Evolutionary conservation across 805 yeast species (phyloP).

Genomic region (Yarrowia sp.): DNA sequence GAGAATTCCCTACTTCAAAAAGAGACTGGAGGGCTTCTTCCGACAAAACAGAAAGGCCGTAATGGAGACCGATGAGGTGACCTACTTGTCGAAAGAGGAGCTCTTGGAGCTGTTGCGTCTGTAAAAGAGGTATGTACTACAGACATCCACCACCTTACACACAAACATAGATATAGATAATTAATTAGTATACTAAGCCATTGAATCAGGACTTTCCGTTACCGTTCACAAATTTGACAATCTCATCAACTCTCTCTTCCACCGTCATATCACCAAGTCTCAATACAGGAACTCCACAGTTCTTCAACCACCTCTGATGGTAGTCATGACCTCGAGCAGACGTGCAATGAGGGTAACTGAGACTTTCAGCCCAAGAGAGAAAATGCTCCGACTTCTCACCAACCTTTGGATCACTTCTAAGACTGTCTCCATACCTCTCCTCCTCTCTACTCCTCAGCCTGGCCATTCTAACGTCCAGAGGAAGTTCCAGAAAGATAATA

Average conservation of each 20-base stretch:
- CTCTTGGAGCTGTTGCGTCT: constrained; percentile 40
- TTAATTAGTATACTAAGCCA: too few species aligned
- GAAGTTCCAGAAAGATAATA: constrained; percentile 16
- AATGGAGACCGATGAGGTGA: constrained; percentile 9
- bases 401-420: background rate
- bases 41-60: constrained; percentile 3
- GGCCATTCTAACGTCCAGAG: constrained; percentile 7
- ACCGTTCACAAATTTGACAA: background rate
- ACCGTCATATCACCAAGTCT: constrained; percentile 7
- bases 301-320: constrained; percentile 13
- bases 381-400: background rate
- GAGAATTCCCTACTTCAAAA: constrained; percentile 6
- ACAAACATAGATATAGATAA: constrained; percentile 8
- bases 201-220: too few species aligned
- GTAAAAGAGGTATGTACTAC: constrained; percentile 1
- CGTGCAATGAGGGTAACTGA: constrained; percentile 12
- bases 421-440: constrained; percentile 9
- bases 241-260: constrained; percentile 2
- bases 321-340: constrained; percentile 15
- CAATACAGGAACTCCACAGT: background rate
- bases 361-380: constrained; percentile 14
- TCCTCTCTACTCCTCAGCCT: constrained; percentile 3
- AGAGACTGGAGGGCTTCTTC: constrained; percentile 13
- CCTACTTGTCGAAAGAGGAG: constrained; percentile 18
- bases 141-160: background rate